Base-by-base conservation (phyloP, 768 basidiomycete genomes). In the Hebeloma cylindrosporum region DNA sequence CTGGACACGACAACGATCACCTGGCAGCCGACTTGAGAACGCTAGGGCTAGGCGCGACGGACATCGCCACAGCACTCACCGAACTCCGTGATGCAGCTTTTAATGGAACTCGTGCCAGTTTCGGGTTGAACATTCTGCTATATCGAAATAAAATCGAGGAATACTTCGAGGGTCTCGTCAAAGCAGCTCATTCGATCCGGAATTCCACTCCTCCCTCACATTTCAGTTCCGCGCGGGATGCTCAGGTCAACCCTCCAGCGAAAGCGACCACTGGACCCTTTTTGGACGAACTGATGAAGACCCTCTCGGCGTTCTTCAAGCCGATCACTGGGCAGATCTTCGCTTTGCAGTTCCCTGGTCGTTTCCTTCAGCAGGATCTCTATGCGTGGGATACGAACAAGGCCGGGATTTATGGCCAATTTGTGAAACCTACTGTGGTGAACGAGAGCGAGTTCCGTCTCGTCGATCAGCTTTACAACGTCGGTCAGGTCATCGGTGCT, bases 361-460 rank as follows among this genome's bases (percentile, higher is more conserved):
- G 60, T 1, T 63, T 48, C 37, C 41, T 63, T 27, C 51, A 56
- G n/a, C 37, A 45, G 21, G 45, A 47, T 16, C 48, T 46, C 23
- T 63, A 58, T 39, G 61, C 60, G 10, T 63, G 60, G 59, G 56
- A 61, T 30, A 57, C 57, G 10, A 40, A 40, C 4, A 34, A 16
- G 9, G 59, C 60, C 4, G 61, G 61, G 1, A 50, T 58, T n/a
- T 62, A 62, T 44, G 59, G 60, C 7, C 59, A 57, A 34, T 60
- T 62, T 44, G 38, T 59, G 39, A 62, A 62, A 43, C 61, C 61
- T 2, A 55, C 54, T 1, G 58, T 48, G 1, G 61, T 62, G 23
- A 62, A 59, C 43, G 60, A 63, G 43, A 50, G 56, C 32, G 61
- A 63, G 32, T 63, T 63, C 36, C 40, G 60, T 4, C 54, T 63